Evolutionary conservation across 352 stramenopile genomes (phyloP).

Genomic region (Globisporangium abappressorium): DNA sequence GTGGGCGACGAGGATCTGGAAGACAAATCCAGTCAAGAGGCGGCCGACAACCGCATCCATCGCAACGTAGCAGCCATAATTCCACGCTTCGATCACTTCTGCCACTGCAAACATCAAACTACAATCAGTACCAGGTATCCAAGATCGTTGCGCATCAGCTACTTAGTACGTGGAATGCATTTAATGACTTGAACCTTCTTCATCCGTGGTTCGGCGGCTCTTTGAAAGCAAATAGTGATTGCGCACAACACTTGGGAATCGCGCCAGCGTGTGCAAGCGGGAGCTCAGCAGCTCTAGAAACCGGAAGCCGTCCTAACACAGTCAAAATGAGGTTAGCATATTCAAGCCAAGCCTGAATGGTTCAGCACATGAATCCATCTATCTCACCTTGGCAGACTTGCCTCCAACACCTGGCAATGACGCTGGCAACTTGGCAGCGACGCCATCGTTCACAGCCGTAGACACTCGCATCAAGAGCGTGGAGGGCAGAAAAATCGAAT

Average conservation of each 20-base stretch:
- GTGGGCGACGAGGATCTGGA: conserved; percentile 6
- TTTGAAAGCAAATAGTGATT: conserved; percentile 25
- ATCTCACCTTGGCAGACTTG: conserved; percentile 34
- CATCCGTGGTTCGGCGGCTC: conserved; percentile 20
- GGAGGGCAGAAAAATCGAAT: conserved; percentile 26
- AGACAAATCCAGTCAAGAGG: conserved; percentile 9
- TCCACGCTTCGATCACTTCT: conserved; percentile 27
- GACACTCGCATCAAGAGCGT: conserved; percentile 19
- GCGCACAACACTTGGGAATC: conserved; percentile 22
- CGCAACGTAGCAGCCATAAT: conserved; percentile 31
- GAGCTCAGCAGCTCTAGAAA: conserved; percentile 38
- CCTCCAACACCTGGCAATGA: conserved; percentile 27
- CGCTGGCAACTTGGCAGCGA: conserved; percentile 18
- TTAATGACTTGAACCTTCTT: conserved; percentile 29
- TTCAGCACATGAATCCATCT: background rate
- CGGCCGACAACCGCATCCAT: conserved; percentile 28
- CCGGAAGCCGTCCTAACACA: conserved; percentile 32
- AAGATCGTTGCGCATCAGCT: too few relatives aligned
- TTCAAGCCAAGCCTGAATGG: background rate
- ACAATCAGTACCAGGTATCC: background rate
- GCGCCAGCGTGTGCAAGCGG: conserved; percentile 30
- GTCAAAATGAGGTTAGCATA: background rate
- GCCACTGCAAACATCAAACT: conserved; percentile 14
- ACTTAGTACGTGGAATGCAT: too few relatives aligned
- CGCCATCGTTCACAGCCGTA: conserved; percentile 11